Conservation (phyloP, 208 protist genomes). For the Crithidia sp. region DNA sequence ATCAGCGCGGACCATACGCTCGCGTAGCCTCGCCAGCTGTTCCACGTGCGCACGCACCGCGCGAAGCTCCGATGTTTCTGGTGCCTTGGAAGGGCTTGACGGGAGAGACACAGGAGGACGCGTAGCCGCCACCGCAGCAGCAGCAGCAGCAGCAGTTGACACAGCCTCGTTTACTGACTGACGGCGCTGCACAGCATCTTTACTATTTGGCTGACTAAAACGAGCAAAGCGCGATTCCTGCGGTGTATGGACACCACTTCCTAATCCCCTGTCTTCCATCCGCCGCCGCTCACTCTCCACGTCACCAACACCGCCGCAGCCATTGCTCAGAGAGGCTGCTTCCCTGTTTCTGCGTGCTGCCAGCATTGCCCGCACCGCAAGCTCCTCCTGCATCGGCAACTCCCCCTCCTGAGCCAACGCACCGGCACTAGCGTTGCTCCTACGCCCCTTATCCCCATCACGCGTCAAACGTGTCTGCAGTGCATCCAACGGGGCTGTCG, state of each 20-base stretch:
- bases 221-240: not conserved
- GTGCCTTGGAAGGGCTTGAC: not conserved
- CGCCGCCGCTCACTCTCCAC: not conserved
- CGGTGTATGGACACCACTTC: too few species aligned
- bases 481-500: conserved; percentile 19
- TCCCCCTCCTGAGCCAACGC: not conserved
- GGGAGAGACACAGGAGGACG: not conserved
- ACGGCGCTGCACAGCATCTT: conserved; percentile 3
- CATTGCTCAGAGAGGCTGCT: not conserved
- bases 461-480: conserved; percentile 12
- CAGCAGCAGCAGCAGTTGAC: too few species aligned
- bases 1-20: not conserved
- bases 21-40: conserved; percentile 22
- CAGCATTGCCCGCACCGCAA: conserved; percentile 19
- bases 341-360: not conserved
- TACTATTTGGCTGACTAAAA: conserved; percentile 7
- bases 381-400: conserved; percentile 29
- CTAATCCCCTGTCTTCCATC: not conserved
- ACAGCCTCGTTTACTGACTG: not conserved
- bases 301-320: not conserved
- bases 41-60: conserved; percentile 26
- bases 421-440: not conserved
- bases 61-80: conserved; percentile 1
- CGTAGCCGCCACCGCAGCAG: too few species aligned
- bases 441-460: not conserved